Base-by-base conservation (phyloP, 352 stramenopile genomes). In the Pythium rishiriense region DNA sequence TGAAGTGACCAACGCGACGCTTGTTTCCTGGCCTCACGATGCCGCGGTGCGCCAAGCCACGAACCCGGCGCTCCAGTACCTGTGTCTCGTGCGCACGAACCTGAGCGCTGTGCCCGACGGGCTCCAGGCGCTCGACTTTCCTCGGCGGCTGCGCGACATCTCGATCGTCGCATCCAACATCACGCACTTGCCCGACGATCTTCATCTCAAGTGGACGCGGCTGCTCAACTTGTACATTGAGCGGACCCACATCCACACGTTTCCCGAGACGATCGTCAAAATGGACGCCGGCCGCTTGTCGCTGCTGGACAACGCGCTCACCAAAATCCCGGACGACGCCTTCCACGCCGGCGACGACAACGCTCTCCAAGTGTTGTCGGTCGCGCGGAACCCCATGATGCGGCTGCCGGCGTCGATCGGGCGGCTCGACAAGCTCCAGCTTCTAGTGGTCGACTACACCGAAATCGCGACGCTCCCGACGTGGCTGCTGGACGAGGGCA, bases 371-470 rank as follows among this genome's bases (percentile, higher is more conserved):
- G 37, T 64, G 12, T 28, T 70, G 19, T 70, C 63, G 5, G 31
- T 65, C 22, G 63, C 63, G 1, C 41, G 35, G 31, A 70, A 61
- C 17, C 56, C 55, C 3, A 47, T 70, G 7, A 33, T 29, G 12
- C 6, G 17, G 6, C 47, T 31, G 21, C 55, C 63, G 1, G 21
- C 21, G 5, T 35, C 31, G 3, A 55, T 64, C 21, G 63, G 63
- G 1, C 17, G 8, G 5, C 25, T 70, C 1, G 54, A 61, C 4
- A 2, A n/a, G 14, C 19, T 64, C 11, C 50, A 60, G 10, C 42
- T 70, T 7, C 22, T 70, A 15, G 15, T 70, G 11, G 56, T 65
- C 28, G 63, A 70, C 56, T 61, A 70, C 43, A 70, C 63, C 17
- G 24, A 50, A n/a, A 61, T 70, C 42, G 28, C 2, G 0, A 31